phyloP scores from a whole-genome alignment of 768 basidiomycete species.

The Tephrocybe sp. region DNA sequence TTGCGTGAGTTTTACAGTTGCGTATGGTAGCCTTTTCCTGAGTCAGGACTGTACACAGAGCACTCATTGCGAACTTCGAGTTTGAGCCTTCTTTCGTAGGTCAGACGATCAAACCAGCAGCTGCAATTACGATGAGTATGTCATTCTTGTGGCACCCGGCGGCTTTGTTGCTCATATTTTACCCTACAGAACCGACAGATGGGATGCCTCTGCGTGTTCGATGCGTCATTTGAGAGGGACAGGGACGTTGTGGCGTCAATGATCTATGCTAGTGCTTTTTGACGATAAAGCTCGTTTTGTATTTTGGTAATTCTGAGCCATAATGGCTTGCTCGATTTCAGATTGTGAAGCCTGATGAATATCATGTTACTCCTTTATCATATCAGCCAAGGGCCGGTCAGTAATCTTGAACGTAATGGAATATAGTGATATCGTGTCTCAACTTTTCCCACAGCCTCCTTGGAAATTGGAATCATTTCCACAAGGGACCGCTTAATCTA shows the following conservation, averaged over 20 bases:
- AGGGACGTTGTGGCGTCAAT: too few species aligned
- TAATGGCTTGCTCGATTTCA: too few species aligned
- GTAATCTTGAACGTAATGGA: too few species aligned
- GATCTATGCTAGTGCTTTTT: too few species aligned
- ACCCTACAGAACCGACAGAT: slow-evolving; percentile 11
- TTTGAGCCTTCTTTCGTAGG: slow-evolving; percentile 40
- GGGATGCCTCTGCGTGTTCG: slow-evolving; percentile 16
- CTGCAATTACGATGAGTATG: slow-evolving; percentile 49
- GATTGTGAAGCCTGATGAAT: too few species aligned
- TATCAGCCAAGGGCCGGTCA: too few species aligned
- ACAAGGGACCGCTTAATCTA: not conserved
- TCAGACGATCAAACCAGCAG: slow-evolving; percentile 37
- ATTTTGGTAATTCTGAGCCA: too few species aligned
- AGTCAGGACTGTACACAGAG: not conserved
- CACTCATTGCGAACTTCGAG: slow-evolving; percentile 35
- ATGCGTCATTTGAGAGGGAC: not conserved
- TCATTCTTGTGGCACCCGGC: not conserved
- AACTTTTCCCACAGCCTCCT: not conserved
- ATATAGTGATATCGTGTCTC: too few species aligned
- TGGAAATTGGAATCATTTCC: too few species aligned
- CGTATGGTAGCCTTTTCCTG: slow-evolving; percentile 22
- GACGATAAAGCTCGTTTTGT: too few species aligned
- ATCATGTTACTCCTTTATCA: too few species aligned
- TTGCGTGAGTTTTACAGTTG: slow-evolving; percentile 23
- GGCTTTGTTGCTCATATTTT: not conserved